Evolutionary conservation across 208 protist species (phyloP).

Genomic region (Trypanosoma boissoni): DNA sequence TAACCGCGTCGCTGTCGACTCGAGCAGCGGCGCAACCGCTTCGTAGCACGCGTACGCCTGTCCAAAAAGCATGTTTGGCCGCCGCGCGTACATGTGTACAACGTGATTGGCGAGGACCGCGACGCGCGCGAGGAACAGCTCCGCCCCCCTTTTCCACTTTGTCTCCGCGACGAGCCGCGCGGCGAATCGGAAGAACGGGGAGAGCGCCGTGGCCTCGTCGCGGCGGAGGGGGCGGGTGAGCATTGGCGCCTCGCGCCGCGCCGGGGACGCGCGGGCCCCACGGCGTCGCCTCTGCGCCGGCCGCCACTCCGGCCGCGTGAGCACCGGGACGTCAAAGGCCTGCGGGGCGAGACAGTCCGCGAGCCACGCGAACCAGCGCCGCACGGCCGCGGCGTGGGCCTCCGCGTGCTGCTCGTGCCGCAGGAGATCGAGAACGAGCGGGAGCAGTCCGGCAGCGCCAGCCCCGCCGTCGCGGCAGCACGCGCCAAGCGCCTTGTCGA

Average conservation of each 20-base stretch:
- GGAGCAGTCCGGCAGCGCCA: conserved; percentile 35
- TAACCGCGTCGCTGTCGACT: conserved; percentile 2
- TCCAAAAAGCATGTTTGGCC: conserved; percentile 71
- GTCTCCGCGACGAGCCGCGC: conserved; percentile 61
- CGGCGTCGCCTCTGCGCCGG: conserved; percentile 4
- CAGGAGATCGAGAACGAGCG: conserved; percentile 56
- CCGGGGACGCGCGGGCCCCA: background rate
- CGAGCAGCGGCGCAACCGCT: conserved; percentile 41
- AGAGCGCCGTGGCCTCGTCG: conserved; percentile 49
- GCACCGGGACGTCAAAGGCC: conserved; percentile 62
- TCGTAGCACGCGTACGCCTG: conserved; percentile 82
- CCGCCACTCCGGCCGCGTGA: conserved; percentile 40
- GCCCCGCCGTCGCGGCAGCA: conserved; percentile 10
- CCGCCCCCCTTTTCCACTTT: conserved; percentile 49
- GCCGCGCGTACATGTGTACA: conserved; percentile 40
- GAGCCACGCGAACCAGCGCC: conserved; percentile 64
- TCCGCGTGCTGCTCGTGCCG: conserved; percentile 50
- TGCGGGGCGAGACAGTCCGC: conserved; percentile 52
- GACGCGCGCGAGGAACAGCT: conserved; percentile 58
- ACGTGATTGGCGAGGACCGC: conserved; percentile 68
- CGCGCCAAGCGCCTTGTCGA: conserved; percentile 28
- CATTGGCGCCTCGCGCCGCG: conserved; percentile 28
- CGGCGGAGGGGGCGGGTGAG: conserved; percentile 64
- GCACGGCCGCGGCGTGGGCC: conserved; percentile 49
- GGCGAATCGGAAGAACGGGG: conserved; percentile 81